Conservation (phyloP, 1,284 basidiomycete genomes). For the Boletus sp. region DNA sequence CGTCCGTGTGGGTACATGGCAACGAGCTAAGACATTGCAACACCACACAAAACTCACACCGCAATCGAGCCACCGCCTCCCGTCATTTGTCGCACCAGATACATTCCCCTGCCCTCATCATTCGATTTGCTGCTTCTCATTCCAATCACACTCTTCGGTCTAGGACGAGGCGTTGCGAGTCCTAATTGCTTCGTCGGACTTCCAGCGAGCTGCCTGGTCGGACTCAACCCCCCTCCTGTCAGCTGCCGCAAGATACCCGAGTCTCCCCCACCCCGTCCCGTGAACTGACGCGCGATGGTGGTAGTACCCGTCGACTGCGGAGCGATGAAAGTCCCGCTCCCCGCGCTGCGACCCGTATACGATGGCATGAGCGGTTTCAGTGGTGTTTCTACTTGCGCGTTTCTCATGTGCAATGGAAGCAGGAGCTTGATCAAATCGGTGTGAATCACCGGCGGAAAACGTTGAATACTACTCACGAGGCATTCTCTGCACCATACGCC, state of each 20-base stretch:
- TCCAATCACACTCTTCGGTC: slow-evolving; percentile 65
- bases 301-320: slow-evolving; percentile 67
- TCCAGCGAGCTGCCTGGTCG: slow-evolving; percentile 48
- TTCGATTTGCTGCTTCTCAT: slow-evolving; percentile 54
- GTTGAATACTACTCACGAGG: slow-evolving; percentile 51
- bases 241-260: slow-evolving; percentile 54
- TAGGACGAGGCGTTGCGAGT: slow-evolving; percentile 36
- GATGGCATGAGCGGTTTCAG: slow-evolving; percentile 44
- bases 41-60: slow-evolving; percentile 20
- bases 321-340: slow-evolving; percentile 35
- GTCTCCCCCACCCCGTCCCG: slow-evolving; percentile 52
- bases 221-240: slow-evolving; percentile 65
- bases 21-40: slow-evolving; percentile 6
- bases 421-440: slow-evolving; percentile 47
- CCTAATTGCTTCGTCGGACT: slow-evolving; percentile 62
- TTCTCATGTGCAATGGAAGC: slow-evolving; percentile 48
- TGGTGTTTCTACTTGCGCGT: slow-evolving; percentile 45
- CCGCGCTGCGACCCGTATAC: slow-evolving; percentile 44
- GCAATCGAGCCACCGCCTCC: slow-evolving; percentile 41
- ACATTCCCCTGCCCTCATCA: slow-evolving; percentile 66
- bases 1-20: slow-evolving; percentile 21
- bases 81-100: slow-evolving; percentile 68
- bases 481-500: slow-evolving; percentile 82
- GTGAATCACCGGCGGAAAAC: slow-evolving; percentile 9
- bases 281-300: slow-evolving; percentile 72